Evolutionary conservation across 208 protist species (phyloP).

Genomic region (Leishmania major): DNA sequence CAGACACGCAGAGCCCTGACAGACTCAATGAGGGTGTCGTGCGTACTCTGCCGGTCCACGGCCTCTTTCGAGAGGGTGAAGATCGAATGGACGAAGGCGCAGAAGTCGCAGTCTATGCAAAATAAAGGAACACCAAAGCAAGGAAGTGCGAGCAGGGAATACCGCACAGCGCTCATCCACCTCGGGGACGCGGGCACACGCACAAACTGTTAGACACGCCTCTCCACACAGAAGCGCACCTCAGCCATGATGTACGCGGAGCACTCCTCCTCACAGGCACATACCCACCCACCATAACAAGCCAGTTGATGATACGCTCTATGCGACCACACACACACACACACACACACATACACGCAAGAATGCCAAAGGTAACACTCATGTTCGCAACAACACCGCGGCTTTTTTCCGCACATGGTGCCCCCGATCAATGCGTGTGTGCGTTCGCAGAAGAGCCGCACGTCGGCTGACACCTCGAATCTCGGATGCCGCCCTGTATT

Average conservation of each 20-base stretch:
- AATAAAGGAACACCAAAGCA: background rate
- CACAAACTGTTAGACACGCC: too few relatives aligned
- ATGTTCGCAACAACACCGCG: background rate
- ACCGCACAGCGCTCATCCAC: background rate
- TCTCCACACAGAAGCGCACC: background rate
- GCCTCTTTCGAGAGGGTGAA: background rate
- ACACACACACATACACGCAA: background rate
- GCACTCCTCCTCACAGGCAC: background rate
- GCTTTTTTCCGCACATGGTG: background rate
- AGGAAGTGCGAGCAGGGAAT: background rate
- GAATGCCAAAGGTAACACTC: background rate
- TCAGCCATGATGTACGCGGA: background rate
- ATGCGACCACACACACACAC: constrained; percentile 1
- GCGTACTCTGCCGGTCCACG: background rate
- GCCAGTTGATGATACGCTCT: constrained; percentile 4
- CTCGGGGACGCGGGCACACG: background rate
- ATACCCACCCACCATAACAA: background rate
- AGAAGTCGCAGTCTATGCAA: background rate
- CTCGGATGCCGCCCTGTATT: background rate
- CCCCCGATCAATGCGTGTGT: background rate
- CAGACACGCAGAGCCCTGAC: background rate
- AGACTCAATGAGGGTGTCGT: background rate
- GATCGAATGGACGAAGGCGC: background rate
- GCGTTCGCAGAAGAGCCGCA: background rate
- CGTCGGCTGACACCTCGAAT: background rate